Percentiles rank a stretch among this genome's conserved stretches.
phyloP scores from a whole-genome alignment of 495 filamentous ascomycete genomes.

The Xylaria cubensis region DNA sequence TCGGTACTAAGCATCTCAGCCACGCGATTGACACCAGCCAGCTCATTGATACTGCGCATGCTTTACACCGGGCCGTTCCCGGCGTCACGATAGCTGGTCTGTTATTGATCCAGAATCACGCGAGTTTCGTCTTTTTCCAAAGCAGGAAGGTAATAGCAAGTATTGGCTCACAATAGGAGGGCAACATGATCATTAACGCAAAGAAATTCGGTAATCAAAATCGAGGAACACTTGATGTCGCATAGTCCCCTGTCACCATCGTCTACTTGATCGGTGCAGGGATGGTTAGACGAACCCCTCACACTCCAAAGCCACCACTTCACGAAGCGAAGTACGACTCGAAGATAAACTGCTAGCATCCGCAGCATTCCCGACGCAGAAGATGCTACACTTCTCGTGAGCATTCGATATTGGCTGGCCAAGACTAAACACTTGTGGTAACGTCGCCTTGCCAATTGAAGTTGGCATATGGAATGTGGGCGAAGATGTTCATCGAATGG shows the following conservation, averaged over 20 bases:
- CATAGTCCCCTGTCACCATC: not conserved
- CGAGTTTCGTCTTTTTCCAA: not conserved
- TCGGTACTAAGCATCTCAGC: not conserved
- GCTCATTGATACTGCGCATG: not conserved
- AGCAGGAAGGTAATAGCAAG: not conserved
- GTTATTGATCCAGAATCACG: not conserved
- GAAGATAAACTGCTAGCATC: not conserved
- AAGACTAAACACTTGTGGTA: not conserved
- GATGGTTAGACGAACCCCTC: not conserved
- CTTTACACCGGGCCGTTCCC: not conserved
- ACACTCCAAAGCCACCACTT: not conserved
- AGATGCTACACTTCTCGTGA: not conserved
- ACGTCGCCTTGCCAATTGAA: not conserved
- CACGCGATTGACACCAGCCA: not conserved
- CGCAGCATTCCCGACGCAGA: not conserved
- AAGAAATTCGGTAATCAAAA: not conserved
- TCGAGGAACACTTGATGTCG: not conserved
- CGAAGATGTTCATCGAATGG: slow-evolving; percentile 7
- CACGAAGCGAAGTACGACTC: not conserved
- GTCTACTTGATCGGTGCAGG: not conserved
- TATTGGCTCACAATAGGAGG: not conserved
- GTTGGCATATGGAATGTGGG: not conserved
- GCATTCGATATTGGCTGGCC: not conserved
- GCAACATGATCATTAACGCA: not conserved
- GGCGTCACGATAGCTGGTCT: not conserved